Evolutionary conservation across 179 eudicot species (phyloP), one percentile per base, ranked within the genome.

Genomic region (Silene vulgaris): DNA sequence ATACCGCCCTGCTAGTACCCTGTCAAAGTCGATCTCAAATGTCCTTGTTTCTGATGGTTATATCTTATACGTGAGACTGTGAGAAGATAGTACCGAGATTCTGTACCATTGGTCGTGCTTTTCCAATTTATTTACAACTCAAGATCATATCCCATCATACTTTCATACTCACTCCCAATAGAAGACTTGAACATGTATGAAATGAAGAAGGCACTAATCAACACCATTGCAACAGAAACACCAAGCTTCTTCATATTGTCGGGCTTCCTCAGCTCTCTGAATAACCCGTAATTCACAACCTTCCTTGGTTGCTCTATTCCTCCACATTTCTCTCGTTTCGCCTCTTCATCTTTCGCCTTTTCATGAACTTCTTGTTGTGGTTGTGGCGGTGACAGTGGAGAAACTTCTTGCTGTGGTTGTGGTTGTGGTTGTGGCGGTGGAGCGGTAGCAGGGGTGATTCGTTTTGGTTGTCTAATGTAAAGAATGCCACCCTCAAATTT

Each of bases 401-500:
- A 3, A 29, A 29, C 45, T 26, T 26, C 16, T 12, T 3, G 30
- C 11, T 3, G 66, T 26, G 35, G 16, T 3, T 74, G 67, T 26
- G 35, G 16, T 3, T 74, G 67, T 6, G 63, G 56, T 57, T 37
- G 72, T 19, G 26, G 65, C n/a, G 69, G 77, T 67, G 71, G 14
- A 54, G 50, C 71, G 5, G 37, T 61, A 20, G 69, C 84, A 70
- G 88, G 78, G 20, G 84, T 79, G 45, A 84, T 87, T 54, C 82
- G 21, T 66, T 91, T 91, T n/a, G 97, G 97, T 59, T 79, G 89
- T 45, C 76, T 78, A 11, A 91, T 79, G 50, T 63, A 68, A 30
- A 91, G 82, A 57, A 84, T 80, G 35, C 87, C 87, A n/a, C 74
- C 83, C 65, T 89, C 88, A 57, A 84, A 87, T 71, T 85, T 86